Conservation (phyloP, 169 alveolate genomes). For the Amoebophrya sp. region DNA sequence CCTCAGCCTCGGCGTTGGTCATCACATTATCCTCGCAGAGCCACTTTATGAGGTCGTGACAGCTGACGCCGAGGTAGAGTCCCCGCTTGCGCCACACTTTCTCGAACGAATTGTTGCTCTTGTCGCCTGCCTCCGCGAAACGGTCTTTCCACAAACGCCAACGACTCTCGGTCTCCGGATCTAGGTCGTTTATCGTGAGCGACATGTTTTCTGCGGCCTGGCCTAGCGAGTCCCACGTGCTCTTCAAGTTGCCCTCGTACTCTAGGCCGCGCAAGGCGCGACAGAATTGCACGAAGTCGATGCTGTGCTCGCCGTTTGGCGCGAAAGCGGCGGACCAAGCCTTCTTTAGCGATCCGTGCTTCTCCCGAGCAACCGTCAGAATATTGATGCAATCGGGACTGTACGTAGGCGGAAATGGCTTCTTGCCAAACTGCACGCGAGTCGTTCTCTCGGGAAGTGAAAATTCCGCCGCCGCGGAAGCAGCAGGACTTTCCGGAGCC, state of each 20-base stretch:
- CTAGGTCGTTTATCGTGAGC: not conserved
- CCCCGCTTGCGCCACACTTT: not conserved
- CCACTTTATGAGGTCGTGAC: not conserved
- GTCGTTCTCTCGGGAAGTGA: no score
- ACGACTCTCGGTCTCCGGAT: not conserved
- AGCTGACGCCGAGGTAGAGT: not conserved
- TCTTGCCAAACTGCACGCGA: not conserved
- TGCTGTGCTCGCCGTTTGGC: not conserved
- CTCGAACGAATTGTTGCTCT: not conserved
- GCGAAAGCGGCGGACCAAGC: not conserved
- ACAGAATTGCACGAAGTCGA: not conserved
- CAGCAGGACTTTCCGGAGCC: no score
- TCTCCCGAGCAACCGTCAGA: not conserved
- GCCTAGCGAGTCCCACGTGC: not conserved
- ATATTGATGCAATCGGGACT: not conserved
- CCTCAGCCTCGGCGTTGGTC: not conserved
- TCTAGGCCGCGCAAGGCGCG: not conserved
- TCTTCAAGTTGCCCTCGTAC: not conserved
- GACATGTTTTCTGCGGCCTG: not conserved
- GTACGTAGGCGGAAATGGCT: not conserved
- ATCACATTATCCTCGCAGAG: not conserved
- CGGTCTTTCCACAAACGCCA: not conserved
- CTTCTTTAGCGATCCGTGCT: not conserved
- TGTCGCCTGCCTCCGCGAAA: not conserved
- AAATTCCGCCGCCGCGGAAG: no score